phyloP scores from a whole-genome alignment of 345 rosid genomes.

The Eucalyptus sp. region DNA sequence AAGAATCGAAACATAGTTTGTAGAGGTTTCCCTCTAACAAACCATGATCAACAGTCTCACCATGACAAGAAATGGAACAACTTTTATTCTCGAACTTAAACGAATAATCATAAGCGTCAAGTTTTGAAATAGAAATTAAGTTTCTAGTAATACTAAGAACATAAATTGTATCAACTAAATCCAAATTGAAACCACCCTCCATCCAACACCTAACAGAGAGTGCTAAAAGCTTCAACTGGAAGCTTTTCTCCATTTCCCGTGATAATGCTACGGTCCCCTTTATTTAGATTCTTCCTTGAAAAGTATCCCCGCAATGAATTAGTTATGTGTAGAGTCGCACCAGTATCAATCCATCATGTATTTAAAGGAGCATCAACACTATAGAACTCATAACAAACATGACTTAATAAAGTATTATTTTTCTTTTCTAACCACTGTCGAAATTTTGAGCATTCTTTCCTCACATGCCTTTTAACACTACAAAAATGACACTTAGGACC shows the following conservation, averaged over 20 bases:
- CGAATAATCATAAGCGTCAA: background rate
- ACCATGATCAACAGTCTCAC: background rate
- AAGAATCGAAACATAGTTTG: background rate
- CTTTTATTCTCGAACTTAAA: background rate
- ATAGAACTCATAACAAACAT: background rate
- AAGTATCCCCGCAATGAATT: background rate
- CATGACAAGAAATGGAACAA: background rate
- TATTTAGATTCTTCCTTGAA: background rate
- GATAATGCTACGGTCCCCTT: background rate
- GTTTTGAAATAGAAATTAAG: background rate
- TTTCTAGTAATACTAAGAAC: background rate
- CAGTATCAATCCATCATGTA: background rate
- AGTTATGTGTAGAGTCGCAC: background rate
- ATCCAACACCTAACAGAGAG: background rate
- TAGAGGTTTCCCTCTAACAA: background rate
- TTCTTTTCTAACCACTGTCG: rapidly evolving
- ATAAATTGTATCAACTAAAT: background rate
- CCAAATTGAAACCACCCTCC: background rate
- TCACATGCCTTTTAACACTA: background rate
- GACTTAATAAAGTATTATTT: background rate
- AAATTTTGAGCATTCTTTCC: background rate
- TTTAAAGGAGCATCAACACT: too few species aligned
- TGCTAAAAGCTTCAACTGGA: background rate
- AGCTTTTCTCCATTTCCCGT: background rate
- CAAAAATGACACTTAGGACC: background rate